phyloP scores from a whole-genome alignment of 352 stramenopile genomes.

The Phytophthora hibernalis region DNA sequence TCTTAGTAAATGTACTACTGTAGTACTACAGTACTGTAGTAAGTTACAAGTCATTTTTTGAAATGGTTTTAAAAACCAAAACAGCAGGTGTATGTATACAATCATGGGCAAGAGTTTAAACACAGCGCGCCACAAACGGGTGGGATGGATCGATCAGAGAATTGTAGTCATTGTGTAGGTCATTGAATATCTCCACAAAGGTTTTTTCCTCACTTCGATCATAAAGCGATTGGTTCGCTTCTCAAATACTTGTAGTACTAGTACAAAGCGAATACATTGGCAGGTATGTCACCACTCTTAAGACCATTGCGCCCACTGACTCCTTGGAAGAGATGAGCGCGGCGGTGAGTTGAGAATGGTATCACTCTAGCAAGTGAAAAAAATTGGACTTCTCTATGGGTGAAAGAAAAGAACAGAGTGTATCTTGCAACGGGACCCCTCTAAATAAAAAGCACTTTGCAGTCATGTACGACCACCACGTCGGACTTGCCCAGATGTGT shows the following conservation, averaged over 20 bases:
- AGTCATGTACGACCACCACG: conserved; percentile 50
- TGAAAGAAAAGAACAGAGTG: conserved; percentile 88
- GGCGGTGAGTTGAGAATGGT: conserved; percentile 79
- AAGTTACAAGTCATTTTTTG: no score
- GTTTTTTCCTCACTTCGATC: conserved; percentile 83
- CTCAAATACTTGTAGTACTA: no score
- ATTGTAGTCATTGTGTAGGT: conserved; percentile 88
- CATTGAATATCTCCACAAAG: conserved; percentile 78
- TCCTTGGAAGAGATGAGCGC: conserved; percentile 53
- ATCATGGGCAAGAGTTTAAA: no score
- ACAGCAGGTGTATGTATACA: no score
- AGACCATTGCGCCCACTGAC: conserved; percentile 77
- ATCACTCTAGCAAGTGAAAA: conserved; percentile 83
- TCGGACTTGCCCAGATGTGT: conserved; percentile 19
- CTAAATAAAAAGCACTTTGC: conserved; percentile 18
- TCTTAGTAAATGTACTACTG: no score
- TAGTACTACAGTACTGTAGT: no score
- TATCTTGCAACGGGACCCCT: conserved; percentile 62
- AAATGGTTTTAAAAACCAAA: no score
- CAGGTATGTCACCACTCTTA: conserved; percentile 70
- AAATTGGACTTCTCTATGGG: conserved; percentile 88
- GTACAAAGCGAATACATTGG: conserved; percentile 2
- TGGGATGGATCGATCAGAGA: conserved; percentile 83
- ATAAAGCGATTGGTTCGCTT: no score
- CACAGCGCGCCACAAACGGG: no score